These are phyloP conservation scores for Hydrangea macrophylla DNA, from an alignment of 148 eudicot species.

Conservation along the genomic window DNA sequence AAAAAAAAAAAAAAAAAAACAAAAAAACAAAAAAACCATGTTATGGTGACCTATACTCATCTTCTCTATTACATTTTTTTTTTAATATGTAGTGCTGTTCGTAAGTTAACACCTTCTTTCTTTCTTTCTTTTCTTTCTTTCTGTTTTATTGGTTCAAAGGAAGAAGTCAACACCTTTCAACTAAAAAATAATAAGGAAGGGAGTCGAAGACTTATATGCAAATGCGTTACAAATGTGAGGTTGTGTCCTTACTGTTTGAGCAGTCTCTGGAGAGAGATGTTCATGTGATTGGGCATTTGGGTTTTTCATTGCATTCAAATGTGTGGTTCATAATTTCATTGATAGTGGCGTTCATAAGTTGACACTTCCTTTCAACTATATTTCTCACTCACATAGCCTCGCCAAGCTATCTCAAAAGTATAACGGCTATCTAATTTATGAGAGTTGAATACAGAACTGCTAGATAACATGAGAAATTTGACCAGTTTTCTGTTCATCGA, in stretches of 20 bases:
- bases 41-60: too few relatives aligned
- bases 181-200: too few relatives aligned
- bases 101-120: too few relatives aligned
- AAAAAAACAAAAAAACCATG: too few relatives aligned
- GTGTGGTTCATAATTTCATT: neutral
- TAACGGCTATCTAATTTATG: neutral
- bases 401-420: neutral
- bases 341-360: neutral
- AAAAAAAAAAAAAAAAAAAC: too few relatives aligned
- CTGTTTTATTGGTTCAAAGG: too few relatives aligned
- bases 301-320: neutral
- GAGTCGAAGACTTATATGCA: too few relatives aligned
- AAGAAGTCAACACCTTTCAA: too few relatives aligned
- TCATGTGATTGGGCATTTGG: neutral
- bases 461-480: neutral
- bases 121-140: too few relatives aligned
- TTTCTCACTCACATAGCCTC: neutral
- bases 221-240: neutral
- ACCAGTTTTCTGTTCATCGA: neutral
- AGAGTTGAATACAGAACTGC: neutral
- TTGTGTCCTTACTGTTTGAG: neutral
- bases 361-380: neutral
- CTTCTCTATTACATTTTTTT: too few relatives aligned
- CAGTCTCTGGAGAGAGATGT: neutral
- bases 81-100: too few relatives aligned